Evolutionary conservation across 148 eudicot genomes (phyloP).

Genomic region (Chenopodium berlandieri): DNA sequence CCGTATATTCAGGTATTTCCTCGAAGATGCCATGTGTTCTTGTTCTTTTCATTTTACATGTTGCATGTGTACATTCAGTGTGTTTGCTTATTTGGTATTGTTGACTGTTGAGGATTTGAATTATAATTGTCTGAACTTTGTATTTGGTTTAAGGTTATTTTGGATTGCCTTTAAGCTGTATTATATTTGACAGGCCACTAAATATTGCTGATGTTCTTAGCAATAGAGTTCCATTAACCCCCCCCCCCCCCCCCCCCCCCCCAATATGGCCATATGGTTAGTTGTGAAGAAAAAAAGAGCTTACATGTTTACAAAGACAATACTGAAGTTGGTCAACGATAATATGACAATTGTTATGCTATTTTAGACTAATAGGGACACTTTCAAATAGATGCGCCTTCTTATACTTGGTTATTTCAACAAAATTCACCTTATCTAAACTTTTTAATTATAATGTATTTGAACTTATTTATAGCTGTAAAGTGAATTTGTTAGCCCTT

Average conservation of each 20-base stretch:
- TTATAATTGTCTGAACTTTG: neutral
- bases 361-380: neutral
- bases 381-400: neutral
- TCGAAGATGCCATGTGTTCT: neutral
- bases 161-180: neutral
- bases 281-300: neutral
- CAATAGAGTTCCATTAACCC: neutral
- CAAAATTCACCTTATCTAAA: neutral
- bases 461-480: neutral
- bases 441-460: no score
- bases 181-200: neutral
- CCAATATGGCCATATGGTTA: no score
- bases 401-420: neutral
- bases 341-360: neutral
- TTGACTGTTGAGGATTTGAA: neutral
- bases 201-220: neutral
- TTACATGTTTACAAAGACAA: neutral
- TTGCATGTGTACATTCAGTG: neutral
- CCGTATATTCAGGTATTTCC: slow-evolving; percentile 82
- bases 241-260: neutral
- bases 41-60: neutral
- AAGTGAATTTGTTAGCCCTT: no score
- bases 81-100: neutral
- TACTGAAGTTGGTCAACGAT: neutral
- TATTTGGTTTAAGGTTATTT: neutral